Percentiles rank a stretch among this genome's conserved stretches.
Evolutionary conservation across 805 yeast species (phyloP).

Genomic region (Candida railenensis): DNA sequence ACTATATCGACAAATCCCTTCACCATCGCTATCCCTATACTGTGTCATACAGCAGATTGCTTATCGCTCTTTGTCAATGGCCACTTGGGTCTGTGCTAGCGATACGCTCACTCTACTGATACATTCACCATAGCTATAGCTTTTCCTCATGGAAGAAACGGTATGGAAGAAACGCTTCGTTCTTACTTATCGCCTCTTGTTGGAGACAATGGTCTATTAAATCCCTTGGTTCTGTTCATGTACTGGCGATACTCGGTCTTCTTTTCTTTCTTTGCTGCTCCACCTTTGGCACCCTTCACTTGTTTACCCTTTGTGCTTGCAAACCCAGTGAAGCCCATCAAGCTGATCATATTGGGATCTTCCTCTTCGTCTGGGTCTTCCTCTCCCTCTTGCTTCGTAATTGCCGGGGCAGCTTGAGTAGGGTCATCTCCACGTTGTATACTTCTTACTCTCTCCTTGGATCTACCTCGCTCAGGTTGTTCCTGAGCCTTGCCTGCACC

Average conservation of each 20-base stretch:
- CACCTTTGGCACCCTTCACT: slow-evolving; percentile 50
- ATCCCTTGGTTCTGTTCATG: slow-evolving; percentile 57
- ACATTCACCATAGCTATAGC: too few species aligned
- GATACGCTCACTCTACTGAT: too few species aligned
- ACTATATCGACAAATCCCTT: too few species aligned
- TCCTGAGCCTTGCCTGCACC: too few species aligned
- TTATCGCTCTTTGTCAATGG: too few species aligned
- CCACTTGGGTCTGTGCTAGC: too few species aligned
- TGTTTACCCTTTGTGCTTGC: slow-evolving; percentile 56
- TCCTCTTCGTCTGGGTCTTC: slow-evolving; percentile 12
- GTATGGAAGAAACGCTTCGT: too few species aligned
- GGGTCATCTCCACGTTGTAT: slow-evolving; percentile 15
- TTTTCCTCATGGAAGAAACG: too few species aligned
- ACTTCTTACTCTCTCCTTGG: slow-evolving; percentile 17
- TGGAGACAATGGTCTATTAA: slow-evolving; percentile 56
- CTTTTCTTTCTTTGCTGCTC: slow-evolving; percentile 36
- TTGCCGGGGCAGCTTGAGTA: not conserved
- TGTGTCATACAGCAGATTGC: too few species aligned
- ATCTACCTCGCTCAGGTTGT: slow-evolving; percentile 21
- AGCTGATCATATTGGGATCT: slow-evolving; percentile 32
- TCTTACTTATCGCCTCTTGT: slow-evolving; percentile 21
- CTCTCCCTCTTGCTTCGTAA: not conserved
- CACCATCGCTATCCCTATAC: too few species aligned
- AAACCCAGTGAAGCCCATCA: slow-evolving; percentile 62
- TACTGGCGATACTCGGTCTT: slow-evolving; percentile 56